Evolutionary conservation across 805 yeast species (phyloP), one percentile per base, ranked within the genome.

Genomic region (Ogataea paradorogensis): DNA sequence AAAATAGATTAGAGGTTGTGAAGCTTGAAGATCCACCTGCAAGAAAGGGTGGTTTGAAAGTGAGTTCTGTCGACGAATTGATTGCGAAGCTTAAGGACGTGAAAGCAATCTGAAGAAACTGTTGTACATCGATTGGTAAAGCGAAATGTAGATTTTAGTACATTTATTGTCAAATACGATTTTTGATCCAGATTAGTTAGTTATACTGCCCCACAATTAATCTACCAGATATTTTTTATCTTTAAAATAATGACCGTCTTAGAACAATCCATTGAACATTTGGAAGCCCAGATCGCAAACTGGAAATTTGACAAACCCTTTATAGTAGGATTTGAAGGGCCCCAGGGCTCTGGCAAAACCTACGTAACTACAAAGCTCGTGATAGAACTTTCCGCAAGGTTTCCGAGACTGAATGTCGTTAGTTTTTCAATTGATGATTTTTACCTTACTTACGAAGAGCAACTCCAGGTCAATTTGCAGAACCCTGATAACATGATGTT

Each of bases 1-100:
- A 75, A 23, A 74, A 76, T 26, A 77, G 91, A 54, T 65, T 90
- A 45, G 80, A 85, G 58, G 70, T 80, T 3, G 56, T 86, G 43
- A 76, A 80, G 58, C 82, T 93, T 11, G 80, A 80, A 52, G 97
- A 93, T 61, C 99, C 99, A 18, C 80, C 90, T 15, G 71, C 73
- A 31, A 83, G 96, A 65, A 63, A 73, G 42, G 83, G 93, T 2
- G 98, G 98, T 59, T 65, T 84, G 48, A 86, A 76, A 66, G 95
- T 93, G 15, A 76, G 67, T 11, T 66, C 73, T 36, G 96, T 89
- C 32, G 97, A 87, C 58, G 96, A 87, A 64, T 71, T 93, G 55
- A 65, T 93, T 40, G 58, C 73, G 37, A 86, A 85, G 60, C 74
- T 93, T 60, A 87, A 87, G 66, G 90, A 82, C 39, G 67, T 70